These are phyloP conservation scores for Phaeosphaeriaceae sp. DNA, from an alignment of 2,329 filamentous ascomycete genomes.

Conservation along the genomic window DNA sequence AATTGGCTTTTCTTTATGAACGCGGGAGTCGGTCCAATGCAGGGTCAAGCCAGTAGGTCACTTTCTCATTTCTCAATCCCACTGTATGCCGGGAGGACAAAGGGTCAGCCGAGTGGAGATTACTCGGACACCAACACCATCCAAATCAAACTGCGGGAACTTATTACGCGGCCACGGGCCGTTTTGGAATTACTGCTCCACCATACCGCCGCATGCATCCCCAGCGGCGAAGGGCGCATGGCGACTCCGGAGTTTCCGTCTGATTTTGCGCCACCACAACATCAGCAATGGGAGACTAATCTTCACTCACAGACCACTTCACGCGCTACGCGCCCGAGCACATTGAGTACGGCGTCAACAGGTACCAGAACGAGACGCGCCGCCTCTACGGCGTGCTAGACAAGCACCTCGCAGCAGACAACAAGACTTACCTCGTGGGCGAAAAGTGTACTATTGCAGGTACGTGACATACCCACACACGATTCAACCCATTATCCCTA, in stretches of 20 bases:
- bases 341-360: slow-evolving; percentile 81
- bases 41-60: slow-evolving; percentile 67
- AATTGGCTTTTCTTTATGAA: slow-evolving; percentile 78
- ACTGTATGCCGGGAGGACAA: background rate
- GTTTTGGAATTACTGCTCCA: background rate
- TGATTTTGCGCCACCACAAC: background rate
- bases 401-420: slow-evolving; percentile 65
- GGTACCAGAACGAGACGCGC: slow-evolving; percentile 84
- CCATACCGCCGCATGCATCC: background rate
- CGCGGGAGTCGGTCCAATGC: slow-evolving; percentile 82
- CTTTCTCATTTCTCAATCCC: background rate
- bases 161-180: background rate
- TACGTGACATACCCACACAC: slow-evolving; percentile 6
- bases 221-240: background rate
- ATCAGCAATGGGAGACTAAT: slow-evolving; percentile 8
- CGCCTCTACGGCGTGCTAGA: slow-evolving; percentile 82
- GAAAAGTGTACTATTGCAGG: slow-evolving; percentile 66
- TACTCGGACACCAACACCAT: background rate
- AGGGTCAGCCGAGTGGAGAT: background rate
- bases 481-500: slow-evolving; percentile 7
- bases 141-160: background rate
- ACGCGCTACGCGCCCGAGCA: slow-evolving; percentile 79
- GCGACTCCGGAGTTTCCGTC: background rate
- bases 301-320: slow-evolving; percentile 70
- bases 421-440: slow-evolving; percentile 64